Evolutionary conservation across 345 rosid species (phyloP), one percentile per base, ranked within the genome.

Genomic region (Euphorbia tirucalli): DNA sequence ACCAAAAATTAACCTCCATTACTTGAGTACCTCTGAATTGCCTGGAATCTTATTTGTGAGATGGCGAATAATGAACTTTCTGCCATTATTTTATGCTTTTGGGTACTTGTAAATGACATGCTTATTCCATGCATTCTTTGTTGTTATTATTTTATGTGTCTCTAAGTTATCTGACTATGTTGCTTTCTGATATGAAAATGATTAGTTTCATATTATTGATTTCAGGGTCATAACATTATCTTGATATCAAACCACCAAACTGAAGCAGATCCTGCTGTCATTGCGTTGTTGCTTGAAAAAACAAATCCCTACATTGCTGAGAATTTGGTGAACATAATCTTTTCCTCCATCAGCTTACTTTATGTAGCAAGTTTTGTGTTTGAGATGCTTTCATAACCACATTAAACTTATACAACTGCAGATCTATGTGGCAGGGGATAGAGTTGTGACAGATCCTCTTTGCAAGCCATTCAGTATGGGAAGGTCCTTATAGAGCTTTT

Each of bases 381-480:
- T 41, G 21, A 28, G 44, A 65, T 71, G 30, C 54, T 65, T 63
- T 43, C 70, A 46, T 85, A 70, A 79, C 61, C 70, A 61, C 57
- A 54, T 39, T 65, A 49, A 74, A 35, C n/a, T 15, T 72, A 31
- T 62, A 48, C 60, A 27, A 72, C 63, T 82, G 84, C 83, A 95
- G 99, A 87, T 79, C 68, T 95, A 90, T 75, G 85, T 95, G 48
- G 99, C 99, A 68, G 97, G 99, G 72, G 99, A 95, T 82, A 89
- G 99, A 81, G 99, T 95, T 74, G 67, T 95, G 49, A 88, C 93
- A 58, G 99, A 95, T 84, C 92, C 97, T 83, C 97, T 95, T 71
- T 89, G 99, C 87, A 90, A 89, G 87, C 99, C 99, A 59, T 95
- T 95, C 83, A 95, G 99, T 78, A 89, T 95, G 85, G 99, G 99